phyloP scores from a whole-genome alignment of 345 rosid species.

The Ceriops zippeliana region DNA sequence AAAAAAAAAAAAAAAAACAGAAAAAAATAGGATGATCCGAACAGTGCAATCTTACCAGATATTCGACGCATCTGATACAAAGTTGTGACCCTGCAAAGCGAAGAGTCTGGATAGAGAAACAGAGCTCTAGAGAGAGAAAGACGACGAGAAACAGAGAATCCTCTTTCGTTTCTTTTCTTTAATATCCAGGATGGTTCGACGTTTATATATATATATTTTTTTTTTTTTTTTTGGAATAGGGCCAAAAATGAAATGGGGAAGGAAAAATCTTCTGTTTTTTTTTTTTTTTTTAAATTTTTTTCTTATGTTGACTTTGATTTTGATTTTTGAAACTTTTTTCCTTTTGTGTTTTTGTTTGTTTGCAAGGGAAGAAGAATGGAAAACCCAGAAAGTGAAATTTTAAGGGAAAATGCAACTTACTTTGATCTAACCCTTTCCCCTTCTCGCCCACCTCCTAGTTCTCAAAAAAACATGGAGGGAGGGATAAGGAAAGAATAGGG shows the following conservation, averaged over 20 bases:
- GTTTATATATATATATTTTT: no score
- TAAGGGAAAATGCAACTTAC: background rate
- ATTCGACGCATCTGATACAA: slow-evolving; percentile 9
- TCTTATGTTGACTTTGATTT: background rate
- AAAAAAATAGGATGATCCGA: no score
- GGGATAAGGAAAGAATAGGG: background rate
- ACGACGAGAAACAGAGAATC: background rate
- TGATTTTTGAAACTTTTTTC: no score
- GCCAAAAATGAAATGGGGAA: no score
- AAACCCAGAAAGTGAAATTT: background rate
- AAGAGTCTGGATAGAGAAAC: slow-evolving; percentile 19
- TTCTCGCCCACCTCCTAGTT: slow-evolving; percentile 4
- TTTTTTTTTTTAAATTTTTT: background rate
- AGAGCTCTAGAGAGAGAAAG: background rate
- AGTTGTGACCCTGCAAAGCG: background rate
- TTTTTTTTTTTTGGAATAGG: no score
- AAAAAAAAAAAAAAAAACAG: no score
- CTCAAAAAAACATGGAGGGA: slow-evolving; percentile 2
- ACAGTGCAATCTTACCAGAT: slow-evolving; percentile 4
- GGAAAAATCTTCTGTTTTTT: background rate
- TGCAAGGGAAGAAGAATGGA: background rate
- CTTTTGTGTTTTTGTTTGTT: background rate
- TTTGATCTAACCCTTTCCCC: background rate
- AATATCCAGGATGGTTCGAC: no score
- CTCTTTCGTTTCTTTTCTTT: background rate